phyloP scores from a whole-genome alignment of 2,329 filamentous ascomycete genomes.

The Myriosclerotinia curreyana region DNA sequence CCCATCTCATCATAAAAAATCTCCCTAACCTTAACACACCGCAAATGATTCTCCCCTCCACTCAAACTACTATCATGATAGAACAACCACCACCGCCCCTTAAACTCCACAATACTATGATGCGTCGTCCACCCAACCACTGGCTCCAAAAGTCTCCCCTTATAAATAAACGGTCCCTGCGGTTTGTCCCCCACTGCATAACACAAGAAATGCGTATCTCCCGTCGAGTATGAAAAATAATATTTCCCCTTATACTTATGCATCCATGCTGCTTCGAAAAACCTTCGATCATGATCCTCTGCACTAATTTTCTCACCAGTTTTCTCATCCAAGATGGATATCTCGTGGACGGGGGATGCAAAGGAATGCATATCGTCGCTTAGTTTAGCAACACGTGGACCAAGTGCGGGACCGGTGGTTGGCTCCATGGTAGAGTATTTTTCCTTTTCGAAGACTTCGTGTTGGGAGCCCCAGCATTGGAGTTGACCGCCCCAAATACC shows the following conservation, averaged over 20 bases:
- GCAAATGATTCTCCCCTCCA: constrained; percentile 65
- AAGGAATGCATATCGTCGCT: constrained; percentile 65
- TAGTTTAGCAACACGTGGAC: constrained; percentile 64
- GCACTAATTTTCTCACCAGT: constrained; percentile 54
- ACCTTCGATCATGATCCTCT: constrained; percentile 69
- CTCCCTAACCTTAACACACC: constrained; percentile 72
- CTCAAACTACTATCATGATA: constrained; percentile 72
- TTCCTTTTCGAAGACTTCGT: constrained; percentile 51
- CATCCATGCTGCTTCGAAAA: constrained; percentile 81
- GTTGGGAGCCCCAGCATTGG: constrained; percentile 60
- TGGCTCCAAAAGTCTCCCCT: constrained; percentile 68
- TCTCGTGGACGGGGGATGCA: constrained; percentile 52
- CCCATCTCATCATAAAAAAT: constrained; percentile 67
- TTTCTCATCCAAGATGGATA: constrained; percentile 61
- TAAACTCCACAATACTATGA: constrained; percentile 73
- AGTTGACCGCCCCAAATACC: constrained; percentile 79
- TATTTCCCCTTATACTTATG: constrained; percentile 68
- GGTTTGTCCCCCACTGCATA: constrained; percentile 66
- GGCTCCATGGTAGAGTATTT: constrained; percentile 60
- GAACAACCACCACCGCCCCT: constrained; percentile 70
- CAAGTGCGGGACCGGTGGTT: constrained; percentile 56
- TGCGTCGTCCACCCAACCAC: constrained; percentile 81
- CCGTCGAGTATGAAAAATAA: constrained; percentile 76
- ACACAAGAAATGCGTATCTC: constrained; percentile 71
- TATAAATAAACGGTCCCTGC: constrained; percentile 69